Percentiles rank a stretch among this genome's conserved stretches.
These are phyloP conservation scores for Aspergillus funiculosus DNA, from an alignment of 495 filamentous ascomycete species.

Conservation along the genomic window DNA sequence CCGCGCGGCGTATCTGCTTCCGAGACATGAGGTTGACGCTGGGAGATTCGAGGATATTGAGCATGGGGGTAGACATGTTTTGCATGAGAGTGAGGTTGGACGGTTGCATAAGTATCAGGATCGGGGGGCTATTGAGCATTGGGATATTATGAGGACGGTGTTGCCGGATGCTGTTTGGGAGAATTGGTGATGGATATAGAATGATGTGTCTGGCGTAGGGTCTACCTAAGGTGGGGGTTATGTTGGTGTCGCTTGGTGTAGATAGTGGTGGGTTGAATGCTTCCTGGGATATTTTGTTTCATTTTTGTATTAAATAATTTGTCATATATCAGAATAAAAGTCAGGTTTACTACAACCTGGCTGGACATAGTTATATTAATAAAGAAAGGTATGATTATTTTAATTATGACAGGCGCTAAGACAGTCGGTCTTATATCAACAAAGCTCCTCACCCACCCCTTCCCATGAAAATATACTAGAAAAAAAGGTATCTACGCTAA, in stretches of 20 bases:
- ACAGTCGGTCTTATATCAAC: conserved; percentile 8
- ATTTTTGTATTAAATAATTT: background rate
- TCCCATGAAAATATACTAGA: conserved; percentile 9
- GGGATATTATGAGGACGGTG: conserved; percentile 84
- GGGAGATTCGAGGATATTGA: conserved; percentile 38
- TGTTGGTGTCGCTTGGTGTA: background rate
- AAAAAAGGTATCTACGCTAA: conserved; percentile 17
- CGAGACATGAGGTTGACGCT: conserved; percentile 64
- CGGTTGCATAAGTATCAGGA: conserved; percentile 64
- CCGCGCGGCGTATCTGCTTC: conserved; percentile 62
- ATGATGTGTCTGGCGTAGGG: background rate
- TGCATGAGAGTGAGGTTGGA: conserved; percentile 40
- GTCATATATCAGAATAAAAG: too few species aligned
- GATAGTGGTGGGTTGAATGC: background rate
- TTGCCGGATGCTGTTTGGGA: conserved; percentile 79
- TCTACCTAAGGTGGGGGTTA: too few species aligned
- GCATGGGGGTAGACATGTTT: conserved; percentile 24
- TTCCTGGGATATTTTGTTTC: background rate
- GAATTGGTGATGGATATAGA: conserved; percentile 58
- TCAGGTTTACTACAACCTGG: too few species aligned
- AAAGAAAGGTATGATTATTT: conserved; percentile 2
- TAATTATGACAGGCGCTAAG: background rate
- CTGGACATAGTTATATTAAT: background rate
- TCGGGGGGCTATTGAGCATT: conserved; percentile 73
- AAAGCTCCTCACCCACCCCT: conserved; percentile 5